Conservation (phyloP, 2,329 filamentous ascomycete genomes). For the Rutstroemia sp. region DNA sequence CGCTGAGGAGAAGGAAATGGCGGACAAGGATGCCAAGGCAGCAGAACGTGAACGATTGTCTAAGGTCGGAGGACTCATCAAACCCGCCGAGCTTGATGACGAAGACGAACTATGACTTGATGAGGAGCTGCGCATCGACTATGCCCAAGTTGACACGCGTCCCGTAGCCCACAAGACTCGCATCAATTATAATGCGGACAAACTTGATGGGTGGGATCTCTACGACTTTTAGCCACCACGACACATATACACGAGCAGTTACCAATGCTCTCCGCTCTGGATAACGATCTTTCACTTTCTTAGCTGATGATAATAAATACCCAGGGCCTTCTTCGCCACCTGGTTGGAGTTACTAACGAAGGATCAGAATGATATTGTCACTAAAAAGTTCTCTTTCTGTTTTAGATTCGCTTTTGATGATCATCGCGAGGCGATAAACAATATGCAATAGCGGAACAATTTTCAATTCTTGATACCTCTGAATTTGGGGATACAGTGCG, state of each 20-base stretch:
- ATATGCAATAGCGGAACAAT: conserved; percentile 20
- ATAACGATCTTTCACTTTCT: conserved; percentile 18
- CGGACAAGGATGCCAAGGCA: conserved; percentile 74
- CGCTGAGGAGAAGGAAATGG: conserved; percentile 89
- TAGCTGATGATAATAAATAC: conserved; percentile 11
- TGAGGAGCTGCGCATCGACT: conserved; percentile 58
- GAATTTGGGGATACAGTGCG: conserved; percentile 1
- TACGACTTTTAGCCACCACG: conserved; percentile 46
- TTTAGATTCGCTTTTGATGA: conserved; percentile 25
- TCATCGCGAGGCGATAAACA: conserved; percentile 22
- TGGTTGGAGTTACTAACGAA: conserved; percentile 20
- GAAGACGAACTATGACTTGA: conserved; percentile 83
- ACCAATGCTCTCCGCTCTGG: conserved; percentile 16
- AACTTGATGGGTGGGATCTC: conserved; percentile 57
- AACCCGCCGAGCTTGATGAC: conserved; percentile 91
- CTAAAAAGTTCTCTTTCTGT: conserved; percentile 25
- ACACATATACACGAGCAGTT: not conserved
- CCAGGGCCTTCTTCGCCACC: conserved; percentile 17
- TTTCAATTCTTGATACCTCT: conserved; percentile 13
- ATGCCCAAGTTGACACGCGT: conserved; percentile 15
- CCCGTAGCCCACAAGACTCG: not conserved
- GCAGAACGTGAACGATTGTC: conserved; percentile 86
- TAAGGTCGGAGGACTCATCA: conserved; percentile 92
- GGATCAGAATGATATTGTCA: conserved; percentile 23
- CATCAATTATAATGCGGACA: conserved; percentile 21